A percentile compares a stretch with the other conserved stretches of the same genome.
phyloP scores from a whole-genome alignment of 306 rosid genomes.

The Gastrolobium villosum region DNA sequence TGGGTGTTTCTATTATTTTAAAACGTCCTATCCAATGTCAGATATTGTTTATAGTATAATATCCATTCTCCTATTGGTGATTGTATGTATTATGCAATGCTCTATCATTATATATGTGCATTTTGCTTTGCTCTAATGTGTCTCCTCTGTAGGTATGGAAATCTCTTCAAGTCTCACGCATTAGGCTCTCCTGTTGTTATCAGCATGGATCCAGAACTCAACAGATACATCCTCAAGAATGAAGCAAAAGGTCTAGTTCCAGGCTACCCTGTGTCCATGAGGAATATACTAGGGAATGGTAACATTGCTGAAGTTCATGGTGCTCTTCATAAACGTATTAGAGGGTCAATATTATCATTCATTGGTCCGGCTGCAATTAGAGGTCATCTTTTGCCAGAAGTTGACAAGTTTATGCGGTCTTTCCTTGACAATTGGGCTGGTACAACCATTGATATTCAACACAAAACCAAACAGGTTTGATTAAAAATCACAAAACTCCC shows the following conservation, averaged over 20 bases:
- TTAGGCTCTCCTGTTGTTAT: conserved; percentile 77
- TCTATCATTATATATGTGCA: background rate
- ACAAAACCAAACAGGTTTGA: conserved; percentile 73
- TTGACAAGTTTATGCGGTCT: conserved; percentile 66
- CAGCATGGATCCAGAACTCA: conserved; percentile 75
- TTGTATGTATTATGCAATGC: background rate
- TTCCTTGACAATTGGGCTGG: conserved; percentile 66
- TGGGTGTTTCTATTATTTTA: no score
- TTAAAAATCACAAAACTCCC: background rate
- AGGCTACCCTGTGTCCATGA: conserved; percentile 88
- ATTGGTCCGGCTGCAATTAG: conserved; percentile 62
- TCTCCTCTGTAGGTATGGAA: conserved; percentile 67
- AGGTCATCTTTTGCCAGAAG: conserved; percentile 61
- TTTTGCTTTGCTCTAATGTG: background rate
- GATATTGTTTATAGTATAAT: background rate
- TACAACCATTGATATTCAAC: conserved; percentile 71
- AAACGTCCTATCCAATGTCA: background rate
- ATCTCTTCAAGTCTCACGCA: conserved; percentile 75
- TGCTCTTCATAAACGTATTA: conserved; percentile 66
- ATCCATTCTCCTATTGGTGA: background rate
- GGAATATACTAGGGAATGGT: conserved; percentile 65
- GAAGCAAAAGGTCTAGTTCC: conserved; percentile 80
- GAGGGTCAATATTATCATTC: conserved; percentile 69
- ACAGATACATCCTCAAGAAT: conserved; percentile 73
- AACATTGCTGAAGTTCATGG: conserved; percentile 90